Evolutionary conservation across 371 early-diverging fungal genomes (phyloP).

Genomic region (Zychaea mexicana): DNA sequence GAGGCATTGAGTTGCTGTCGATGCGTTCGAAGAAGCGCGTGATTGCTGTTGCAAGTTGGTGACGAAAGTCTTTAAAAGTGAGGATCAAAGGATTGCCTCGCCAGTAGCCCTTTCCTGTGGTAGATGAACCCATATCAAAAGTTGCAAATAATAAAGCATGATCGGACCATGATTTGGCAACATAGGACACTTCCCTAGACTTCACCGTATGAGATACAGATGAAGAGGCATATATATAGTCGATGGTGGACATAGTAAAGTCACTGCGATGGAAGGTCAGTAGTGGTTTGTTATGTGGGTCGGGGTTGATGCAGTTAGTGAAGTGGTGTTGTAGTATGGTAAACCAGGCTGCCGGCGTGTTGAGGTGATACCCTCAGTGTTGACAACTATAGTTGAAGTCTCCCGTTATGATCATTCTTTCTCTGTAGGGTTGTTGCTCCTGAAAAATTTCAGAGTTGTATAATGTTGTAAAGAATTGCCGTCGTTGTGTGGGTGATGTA

Average conservation of each 20-base stretch:
- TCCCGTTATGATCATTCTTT: constrained; percentile 3
- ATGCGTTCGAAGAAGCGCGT: background rate
- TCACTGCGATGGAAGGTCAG: constrained; percentile 4
- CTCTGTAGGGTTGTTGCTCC: background rate
- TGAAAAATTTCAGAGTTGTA: background rate
- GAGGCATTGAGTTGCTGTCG: background rate
- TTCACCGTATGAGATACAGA: background rate
- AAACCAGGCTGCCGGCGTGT: background rate
- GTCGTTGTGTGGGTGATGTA: background rate
- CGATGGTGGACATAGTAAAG: background rate
- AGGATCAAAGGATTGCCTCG: constrained; percentile 3
- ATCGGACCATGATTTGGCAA: constrained; percentile 3
- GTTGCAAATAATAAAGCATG: constrained; percentile 2
- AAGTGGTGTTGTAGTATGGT: background rate
- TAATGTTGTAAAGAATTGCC: background rate
- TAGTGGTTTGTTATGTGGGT: background rate
- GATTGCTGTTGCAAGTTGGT: background rate
- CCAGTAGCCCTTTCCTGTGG: constrained; percentile 9
- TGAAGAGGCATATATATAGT: constrained; percentile 6
- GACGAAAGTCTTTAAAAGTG: background rate
- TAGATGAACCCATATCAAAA: background rate
- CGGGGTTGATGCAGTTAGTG: constrained; percentile 6
- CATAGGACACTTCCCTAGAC: background rate
- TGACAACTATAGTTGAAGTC: constrained; percentile 11
- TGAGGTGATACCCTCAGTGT: background rate